Evolutionary conservation across 768 basidiomycete genomes (phyloP).

Genomic region (Rhizopogon vinicolor): DNA sequence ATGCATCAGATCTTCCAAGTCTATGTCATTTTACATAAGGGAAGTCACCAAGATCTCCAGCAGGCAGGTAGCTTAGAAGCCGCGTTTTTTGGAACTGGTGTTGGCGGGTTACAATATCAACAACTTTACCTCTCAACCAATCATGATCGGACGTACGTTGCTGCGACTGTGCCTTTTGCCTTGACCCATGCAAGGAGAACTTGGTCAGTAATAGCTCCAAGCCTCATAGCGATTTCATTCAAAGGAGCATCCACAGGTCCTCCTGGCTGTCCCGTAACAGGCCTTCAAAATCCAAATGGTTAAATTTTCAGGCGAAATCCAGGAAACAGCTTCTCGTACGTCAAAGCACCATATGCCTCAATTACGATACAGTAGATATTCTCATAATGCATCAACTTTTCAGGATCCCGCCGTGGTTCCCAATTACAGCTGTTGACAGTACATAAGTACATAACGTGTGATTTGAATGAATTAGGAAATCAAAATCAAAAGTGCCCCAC

Average conservation of each 20-base stretch:
- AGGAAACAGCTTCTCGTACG: conserved; percentile 31
- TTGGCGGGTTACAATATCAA: conserved; percentile 23
- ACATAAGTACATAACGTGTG: too few species aligned
- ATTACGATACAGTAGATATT: too few species aligned
- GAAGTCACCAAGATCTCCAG: conserved; percentile 56
- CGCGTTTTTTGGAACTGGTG: conserved; percentile 61
- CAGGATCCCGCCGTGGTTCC: too few species aligned
- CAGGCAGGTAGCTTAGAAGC: conserved; percentile 62
- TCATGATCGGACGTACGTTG: conserved; percentile 42
- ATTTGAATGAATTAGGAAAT: too few species aligned
- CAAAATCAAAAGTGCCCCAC: too few species aligned
- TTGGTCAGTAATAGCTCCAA: conserved; percentile 55
- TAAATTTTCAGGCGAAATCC: neutral
- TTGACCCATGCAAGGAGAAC: conserved; percentile 71
- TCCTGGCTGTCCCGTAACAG: conserved; percentile 53
- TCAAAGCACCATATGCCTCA: conserved; percentile 69
- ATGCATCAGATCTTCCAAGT: neutral
- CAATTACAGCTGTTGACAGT: too few species aligned
- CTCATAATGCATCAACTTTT: too few species aligned
- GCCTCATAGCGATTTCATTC: conserved; percentile 43
- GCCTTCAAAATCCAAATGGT: conserved; percentile 30
- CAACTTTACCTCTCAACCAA: neutral
- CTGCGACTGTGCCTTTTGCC: conserved; percentile 58
- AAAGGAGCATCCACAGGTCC: conserved; percentile 64
- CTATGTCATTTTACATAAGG: neutral